A percentile compares a stretch with the other conserved stretches of the same genome.
Evolutionary conservation across 768 basidiomycete genomes (phyloP).

Genomic region (Leccinum variicolor): DNA sequence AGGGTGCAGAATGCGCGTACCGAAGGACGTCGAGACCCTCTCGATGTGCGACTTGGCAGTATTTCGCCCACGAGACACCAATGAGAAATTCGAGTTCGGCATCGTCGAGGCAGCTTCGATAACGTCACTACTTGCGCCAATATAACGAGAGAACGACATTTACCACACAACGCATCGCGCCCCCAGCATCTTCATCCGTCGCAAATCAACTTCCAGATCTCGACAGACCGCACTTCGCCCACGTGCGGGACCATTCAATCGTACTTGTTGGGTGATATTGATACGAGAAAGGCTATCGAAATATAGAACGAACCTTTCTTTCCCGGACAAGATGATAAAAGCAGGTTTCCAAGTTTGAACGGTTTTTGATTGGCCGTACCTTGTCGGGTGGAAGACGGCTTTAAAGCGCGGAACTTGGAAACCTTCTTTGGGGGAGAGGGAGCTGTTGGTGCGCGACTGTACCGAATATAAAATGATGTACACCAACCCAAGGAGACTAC

Average conservation of each 20-base stretch:
- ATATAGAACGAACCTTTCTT: constrained; percentile 66
- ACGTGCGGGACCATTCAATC: constrained; percentile 69
- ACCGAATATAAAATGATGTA: not conserved
- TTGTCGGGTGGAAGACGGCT: constrained; percentile 6
- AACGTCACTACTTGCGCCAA: not conserved
- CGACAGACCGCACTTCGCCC: constrained; percentile 82
- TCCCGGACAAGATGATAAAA: constrained; percentile 89
- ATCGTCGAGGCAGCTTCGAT: constrained; percentile 76
- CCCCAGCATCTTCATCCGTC: constrained; percentile 66
- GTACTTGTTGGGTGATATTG: constrained; percentile 41
- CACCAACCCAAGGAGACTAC: not conserved
- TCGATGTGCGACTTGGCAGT: constrained; percentile 55
- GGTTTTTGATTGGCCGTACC: constrained; percentile 12
- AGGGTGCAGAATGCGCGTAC: constrained; percentile 33
- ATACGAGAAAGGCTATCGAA: not conserved
- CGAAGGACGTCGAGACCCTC: constrained; percentile 79
- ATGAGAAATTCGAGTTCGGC: constrained; percentile 71
- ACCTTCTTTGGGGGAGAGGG: constrained; percentile 16
- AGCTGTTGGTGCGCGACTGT: constrained; percentile 17
- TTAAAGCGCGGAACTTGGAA: constrained; percentile 11
- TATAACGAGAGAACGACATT: not conserved
- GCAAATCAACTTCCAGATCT: constrained; percentile 74
- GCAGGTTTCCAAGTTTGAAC: constrained; percentile 73
- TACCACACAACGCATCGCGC: constrained; percentile 85
- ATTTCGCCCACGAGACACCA: constrained; percentile 84